Base-by-base conservation (phyloP, 768 basidiomycete genomes). In the Hypholoma sublateritium region DNA sequence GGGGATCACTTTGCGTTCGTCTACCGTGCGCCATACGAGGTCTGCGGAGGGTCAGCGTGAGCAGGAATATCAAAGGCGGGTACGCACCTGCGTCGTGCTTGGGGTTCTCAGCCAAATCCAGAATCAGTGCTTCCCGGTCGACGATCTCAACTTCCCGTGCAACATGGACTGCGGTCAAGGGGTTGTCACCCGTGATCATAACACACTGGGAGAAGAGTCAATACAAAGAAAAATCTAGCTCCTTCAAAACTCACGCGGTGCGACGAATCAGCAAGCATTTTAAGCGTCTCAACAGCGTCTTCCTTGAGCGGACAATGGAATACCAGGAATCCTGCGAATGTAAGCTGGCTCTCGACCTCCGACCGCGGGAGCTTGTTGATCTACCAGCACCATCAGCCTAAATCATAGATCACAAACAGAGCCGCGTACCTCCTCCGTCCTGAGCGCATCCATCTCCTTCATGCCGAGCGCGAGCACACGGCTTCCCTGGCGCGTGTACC, bases 121-220 rank as follows among this genome's bases (percentile, higher is more conserved):
- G 78, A 58, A 98, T 98, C 25, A 98, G 82, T 1, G 88, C 93
- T 4, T 97, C 93, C 24, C 95, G 87, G 66, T 99, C 97, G 17
- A 99, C 89, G 59, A 98, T 98, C 66, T 99, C 96, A 7, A 99
- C 97, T 66, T 96, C 94, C 22, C 83, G 83, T 16, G 97, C 97
- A 44, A 99, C 95, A 68, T 98, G 97, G 0, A 92, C 87, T 7
- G 97, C 97, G 0, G 97, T 99, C 52, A 99, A 75, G 7, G 97
- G 97, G 70, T 98, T 98, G 71, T 99, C 97, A 36, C 97, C 97
- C 45, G 97, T 99, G 61, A 99, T 99, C 97, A 99, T 99, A 56
- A 98, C 80, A 69, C 97, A 98, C 94, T 97, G 19, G 5, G 50
- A 35, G 43, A 47, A 39, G 17, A 25, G 34, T 37, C 19, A 54